A percentile compares a stretch with the other conserved stretches of the same genome.
Evolutionary conservation across 2,329 filamentous ascomycete genomes (phyloP).

Genomic region (Endothia cerciana): DNA sequence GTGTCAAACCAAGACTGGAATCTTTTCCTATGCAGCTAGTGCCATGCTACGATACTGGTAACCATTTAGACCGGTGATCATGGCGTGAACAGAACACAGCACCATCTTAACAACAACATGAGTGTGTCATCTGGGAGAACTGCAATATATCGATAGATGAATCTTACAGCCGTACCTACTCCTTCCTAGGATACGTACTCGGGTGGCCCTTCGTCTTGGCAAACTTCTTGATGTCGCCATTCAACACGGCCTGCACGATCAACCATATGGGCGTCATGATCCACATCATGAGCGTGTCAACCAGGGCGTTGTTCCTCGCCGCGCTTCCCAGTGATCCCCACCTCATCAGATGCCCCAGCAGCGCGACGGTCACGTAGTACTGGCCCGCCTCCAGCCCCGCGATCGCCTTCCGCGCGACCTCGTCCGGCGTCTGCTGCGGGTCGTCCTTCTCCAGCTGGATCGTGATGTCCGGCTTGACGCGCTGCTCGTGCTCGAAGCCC

Average conservation of each 20-base stretch:
- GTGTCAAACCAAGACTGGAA: not conserved
- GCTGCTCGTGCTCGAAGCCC: constrained; percentile 75
- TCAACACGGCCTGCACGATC: constrained; percentile 60
- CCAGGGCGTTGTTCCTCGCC: constrained; percentile 60
- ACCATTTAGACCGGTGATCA: not conserved
- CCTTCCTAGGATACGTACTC: constrained; percentile 48
- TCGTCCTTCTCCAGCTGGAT: constrained; percentile 81
- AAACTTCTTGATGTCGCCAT: constrained; percentile 61
- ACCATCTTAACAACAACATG: too few species aligned
- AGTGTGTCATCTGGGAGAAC: too few species aligned
- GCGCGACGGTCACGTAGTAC: constrained; percentile 77
- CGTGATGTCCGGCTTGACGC: constrained; percentile 79
- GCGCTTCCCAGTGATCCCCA: constrained; percentile 60
- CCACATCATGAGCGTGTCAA: constrained; percentile 62
- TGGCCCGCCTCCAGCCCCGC: constrained; percentile 78
- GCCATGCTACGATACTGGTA: not conserved
- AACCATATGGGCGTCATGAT: constrained; percentile 59
- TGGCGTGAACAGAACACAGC: not conserved
- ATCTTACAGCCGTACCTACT: constrained; percentile 7
- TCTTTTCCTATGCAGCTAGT: not conserved
- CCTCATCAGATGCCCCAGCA: constrained; percentile 73
- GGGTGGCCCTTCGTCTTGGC: constrained; percentile 63
- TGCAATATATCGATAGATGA: too few species aligned
- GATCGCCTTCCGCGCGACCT: constrained; percentile 73
- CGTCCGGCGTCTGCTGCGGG: constrained; percentile 74